Conservation (phyloP, 768 basidiomycete genomes). For the Suillus discolor region DNA sequence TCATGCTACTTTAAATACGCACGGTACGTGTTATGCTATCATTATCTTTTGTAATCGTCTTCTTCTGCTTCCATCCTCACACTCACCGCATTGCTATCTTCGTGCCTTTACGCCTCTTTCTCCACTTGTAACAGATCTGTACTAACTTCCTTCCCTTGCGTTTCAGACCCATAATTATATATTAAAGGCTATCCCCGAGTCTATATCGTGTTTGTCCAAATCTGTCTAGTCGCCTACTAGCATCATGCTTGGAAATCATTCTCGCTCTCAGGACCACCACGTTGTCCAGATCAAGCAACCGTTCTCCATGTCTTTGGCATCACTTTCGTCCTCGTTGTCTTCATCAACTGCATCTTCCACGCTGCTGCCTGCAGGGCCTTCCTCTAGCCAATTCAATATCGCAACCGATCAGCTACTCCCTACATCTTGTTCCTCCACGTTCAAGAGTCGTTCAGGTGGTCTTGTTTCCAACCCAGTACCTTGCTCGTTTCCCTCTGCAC, state of each 20-base stretch:
- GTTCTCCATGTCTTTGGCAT: constrained; percentile 41
- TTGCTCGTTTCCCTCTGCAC: constrained; percentile 23
- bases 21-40: constrained; percentile 25
- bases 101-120: constrained; percentile 14
- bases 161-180: constrained; percentile 32
- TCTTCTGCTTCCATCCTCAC: constrained; percentile 26
- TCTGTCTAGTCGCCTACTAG: constrained; percentile 18
- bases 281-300: constrained; percentile 40
- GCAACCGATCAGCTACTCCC: constrained; percentile 43
- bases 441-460: constrained; percentile 33
- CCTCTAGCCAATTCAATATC: constrained; percentile 44
- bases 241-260: constrained; percentile 19
- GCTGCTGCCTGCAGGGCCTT: constrained; percentile 39
- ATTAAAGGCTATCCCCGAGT: constrained; percentile 29
- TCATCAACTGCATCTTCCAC: constrained; percentile 45
- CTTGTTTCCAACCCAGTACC: constrained; percentile 27
- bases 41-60: constrained; percentile 9
- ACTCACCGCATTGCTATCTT: constrained; percentile 26
- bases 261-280: constrained; percentile 25
- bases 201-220: constrained; percentile 28
- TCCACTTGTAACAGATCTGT: constrained; percentile 19
- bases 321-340: constrained; percentile 47
- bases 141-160: constrained; percentile 14
- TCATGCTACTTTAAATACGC: constrained; percentile 21
- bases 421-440: constrained; percentile 37